Conservation (phyloP, 495 filamentous ascomycete genomes). For the Rostrohypoxylon terebratum region DNA sequence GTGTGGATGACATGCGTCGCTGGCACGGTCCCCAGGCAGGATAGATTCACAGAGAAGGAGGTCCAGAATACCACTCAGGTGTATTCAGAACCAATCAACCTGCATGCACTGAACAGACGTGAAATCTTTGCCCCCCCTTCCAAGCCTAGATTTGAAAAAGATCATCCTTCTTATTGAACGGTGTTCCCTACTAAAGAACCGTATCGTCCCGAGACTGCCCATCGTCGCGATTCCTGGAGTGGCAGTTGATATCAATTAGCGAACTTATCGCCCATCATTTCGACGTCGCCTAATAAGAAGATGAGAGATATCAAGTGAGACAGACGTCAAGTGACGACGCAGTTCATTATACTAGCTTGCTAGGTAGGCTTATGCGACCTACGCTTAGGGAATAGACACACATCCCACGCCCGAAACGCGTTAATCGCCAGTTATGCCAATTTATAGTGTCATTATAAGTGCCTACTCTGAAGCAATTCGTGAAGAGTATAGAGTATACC, state of each 20-base stretch:
- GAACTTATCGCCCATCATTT: slow-evolving; percentile 33
- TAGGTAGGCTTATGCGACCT: not conserved
- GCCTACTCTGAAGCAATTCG: not conserved
- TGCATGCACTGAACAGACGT: slow-evolving; percentile 27
- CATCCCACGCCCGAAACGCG: not conserved
- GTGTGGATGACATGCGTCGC: slow-evolving; percentile 38
- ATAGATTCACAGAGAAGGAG: slow-evolving; percentile 36
- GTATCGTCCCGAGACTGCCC: slow-evolving; percentile 33
- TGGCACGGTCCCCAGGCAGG: slow-evolving; percentile 27
- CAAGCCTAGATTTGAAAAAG: slow-evolving; percentile 36
- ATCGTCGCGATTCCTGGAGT: slow-evolving; percentile 25
- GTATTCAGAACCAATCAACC: slow-evolving; percentile 37
- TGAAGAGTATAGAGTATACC: not conserved
- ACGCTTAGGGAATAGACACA: not conserved
- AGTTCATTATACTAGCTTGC: slow-evolving; percentile 17
- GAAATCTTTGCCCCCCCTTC: slow-evolving; percentile 36
- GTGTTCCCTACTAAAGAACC: slow-evolving; percentile 29
- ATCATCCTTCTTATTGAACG: slow-evolving; percentile 27
- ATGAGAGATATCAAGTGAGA: slow-evolving; percentile 25
- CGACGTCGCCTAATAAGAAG: slow-evolving; percentile 18
- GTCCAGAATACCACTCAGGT: slow-evolving; percentile 37
- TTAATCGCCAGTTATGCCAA: slow-evolving; percentile 9
- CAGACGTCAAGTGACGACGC: slow-evolving; percentile 24
- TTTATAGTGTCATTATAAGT: not conserved
- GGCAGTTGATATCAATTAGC: slow-evolving; percentile 32